Evolutionary conservation across 1,139 yeast species (phyloP).

Genomic region (Yamadazyma buinensis): DNA sequence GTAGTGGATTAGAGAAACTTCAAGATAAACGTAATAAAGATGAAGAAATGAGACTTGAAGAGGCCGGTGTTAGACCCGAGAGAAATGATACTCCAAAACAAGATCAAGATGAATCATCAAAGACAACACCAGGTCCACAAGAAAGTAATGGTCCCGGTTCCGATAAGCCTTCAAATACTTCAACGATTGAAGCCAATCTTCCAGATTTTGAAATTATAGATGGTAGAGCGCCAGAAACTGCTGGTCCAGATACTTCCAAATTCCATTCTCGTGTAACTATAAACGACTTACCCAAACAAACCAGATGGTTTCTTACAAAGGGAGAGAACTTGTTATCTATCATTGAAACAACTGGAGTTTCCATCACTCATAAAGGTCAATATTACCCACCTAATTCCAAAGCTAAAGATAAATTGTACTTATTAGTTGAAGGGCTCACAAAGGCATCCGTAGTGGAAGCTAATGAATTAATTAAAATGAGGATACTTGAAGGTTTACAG

Average conservation of each 20-base stretch:
- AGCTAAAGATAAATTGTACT: slow-evolving; percentile 54
- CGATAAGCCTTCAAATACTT: neutral
- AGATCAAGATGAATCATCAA: neutral
- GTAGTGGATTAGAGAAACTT: slow-evolving; percentile 82
- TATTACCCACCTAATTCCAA: slow-evolving; percentile 59
- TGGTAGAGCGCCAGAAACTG: slow-evolving; percentile 57
- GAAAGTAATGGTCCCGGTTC: neutral
- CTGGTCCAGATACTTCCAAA: slow-evolving; percentile 59
- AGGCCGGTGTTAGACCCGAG: slow-evolving; percentile 3
- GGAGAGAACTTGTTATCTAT: slow-evolving; percentile 62
- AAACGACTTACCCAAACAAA: slow-evolving; percentile 82
- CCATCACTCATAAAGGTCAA: slow-evolving; percentile 81
- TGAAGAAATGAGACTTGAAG: slow-evolving; percentile 27
- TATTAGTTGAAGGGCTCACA: slow-evolving; percentile 75
- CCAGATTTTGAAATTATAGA: slow-evolving; percentile 50
- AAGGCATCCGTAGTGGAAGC: slow-evolving; percentile 65
- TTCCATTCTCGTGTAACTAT: slow-evolving; percentile 72
- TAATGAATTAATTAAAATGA: slow-evolving; percentile 55
- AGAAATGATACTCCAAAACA: neutral
- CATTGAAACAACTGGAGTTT: slow-evolving; percentile 69
- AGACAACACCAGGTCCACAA: neutral
- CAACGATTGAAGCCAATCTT: slow-evolving; percentile 11
- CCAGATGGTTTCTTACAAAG: slow-evolving; percentile 79
- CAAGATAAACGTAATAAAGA: slow-evolving; percentile 64
- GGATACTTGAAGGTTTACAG: slow-evolving; percentile 59